A percentile compares a stretch with the other conserved stretches of the same genome.
Conservation (phyloP, 257 asterid species). For the Gentiana straminea region DNA sequence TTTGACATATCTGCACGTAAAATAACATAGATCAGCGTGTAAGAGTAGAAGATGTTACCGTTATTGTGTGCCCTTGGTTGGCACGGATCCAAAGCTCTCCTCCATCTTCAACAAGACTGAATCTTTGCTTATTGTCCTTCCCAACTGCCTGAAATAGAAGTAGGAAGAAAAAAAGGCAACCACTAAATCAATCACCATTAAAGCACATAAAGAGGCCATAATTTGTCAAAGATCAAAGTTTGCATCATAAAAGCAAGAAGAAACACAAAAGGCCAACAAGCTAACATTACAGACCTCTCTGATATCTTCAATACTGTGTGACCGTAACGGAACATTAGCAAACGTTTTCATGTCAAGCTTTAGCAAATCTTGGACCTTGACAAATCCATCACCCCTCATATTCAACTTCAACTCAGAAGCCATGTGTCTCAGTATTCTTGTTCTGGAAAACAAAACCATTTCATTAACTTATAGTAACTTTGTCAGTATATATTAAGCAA, state of each 20-base stretch:
- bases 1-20: neutral
- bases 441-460: conserved; percentile 30
- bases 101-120: conserved; percentile 66
- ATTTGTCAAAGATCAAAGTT: neutral
- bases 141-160: conserved; percentile 47
- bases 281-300: conserved; percentile 48
- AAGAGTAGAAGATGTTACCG: conserved; percentile 23
- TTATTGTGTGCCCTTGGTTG: conserved; percentile 80
- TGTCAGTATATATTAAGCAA: neutral
- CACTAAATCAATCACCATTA: neutral
- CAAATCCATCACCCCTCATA: conserved; percentile 86
- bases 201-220: neutral
- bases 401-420: conserved; percentile 72
- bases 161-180: neutral
- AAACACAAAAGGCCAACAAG: neutral
- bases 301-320: conserved; percentile 68
- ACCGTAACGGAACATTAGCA: conserved; percentile 50
- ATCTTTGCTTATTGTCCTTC: conserved; percentile 83
- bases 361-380: conserved; percentile 70
- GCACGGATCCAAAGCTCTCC: conserved; percentile 89
- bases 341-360: conserved; percentile 68
- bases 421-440: conserved; percentile 84
- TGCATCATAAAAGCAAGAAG: neutral
- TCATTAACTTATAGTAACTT: no score
- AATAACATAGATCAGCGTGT: no score